Conservation (phyloP, 2,329 filamentous ascomycete genomes). For the Cladosporium oxysporum region DNA sequence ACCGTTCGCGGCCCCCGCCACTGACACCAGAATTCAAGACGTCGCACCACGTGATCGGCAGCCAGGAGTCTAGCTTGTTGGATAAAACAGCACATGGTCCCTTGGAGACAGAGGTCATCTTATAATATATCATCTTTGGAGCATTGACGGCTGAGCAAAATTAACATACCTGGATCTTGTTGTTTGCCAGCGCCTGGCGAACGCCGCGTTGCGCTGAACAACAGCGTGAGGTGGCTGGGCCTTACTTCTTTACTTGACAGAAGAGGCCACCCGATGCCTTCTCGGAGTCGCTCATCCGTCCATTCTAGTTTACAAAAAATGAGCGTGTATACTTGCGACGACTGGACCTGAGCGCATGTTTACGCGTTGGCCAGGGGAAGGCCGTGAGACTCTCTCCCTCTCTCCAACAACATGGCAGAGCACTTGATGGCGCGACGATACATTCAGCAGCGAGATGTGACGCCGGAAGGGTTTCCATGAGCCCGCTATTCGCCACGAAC, state of each 20-base stretch:
- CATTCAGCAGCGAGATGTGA: too few relatives aligned
- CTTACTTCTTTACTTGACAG: background rate
- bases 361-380: too few relatives aligned
- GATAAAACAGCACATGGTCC: background rate
- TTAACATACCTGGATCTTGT: background rate
- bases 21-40: background rate
- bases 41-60: background rate
- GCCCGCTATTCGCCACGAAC: background rate
- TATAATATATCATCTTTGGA: background rate
- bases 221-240: background rate
- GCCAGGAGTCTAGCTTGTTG: background rate
- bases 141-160: background rate
- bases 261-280: background rate
- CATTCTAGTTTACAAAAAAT: background rate
- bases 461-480: too few relatives aligned
- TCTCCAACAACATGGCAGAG: too few relatives aligned
- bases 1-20: background rate
- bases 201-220: background rate
- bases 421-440: too few relatives aligned
- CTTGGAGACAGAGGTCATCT: background rate
- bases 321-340: background rate
- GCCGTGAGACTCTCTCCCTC: too few relatives aligned
- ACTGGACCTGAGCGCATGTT: background rate
- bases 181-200: background rate
- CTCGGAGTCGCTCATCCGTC: background rate